Evolutionary conservation across 108 stramenopile species (phyloP), one percentile per base, ranked within the genome.

Genomic region (Conticribra guillardii): DNA sequence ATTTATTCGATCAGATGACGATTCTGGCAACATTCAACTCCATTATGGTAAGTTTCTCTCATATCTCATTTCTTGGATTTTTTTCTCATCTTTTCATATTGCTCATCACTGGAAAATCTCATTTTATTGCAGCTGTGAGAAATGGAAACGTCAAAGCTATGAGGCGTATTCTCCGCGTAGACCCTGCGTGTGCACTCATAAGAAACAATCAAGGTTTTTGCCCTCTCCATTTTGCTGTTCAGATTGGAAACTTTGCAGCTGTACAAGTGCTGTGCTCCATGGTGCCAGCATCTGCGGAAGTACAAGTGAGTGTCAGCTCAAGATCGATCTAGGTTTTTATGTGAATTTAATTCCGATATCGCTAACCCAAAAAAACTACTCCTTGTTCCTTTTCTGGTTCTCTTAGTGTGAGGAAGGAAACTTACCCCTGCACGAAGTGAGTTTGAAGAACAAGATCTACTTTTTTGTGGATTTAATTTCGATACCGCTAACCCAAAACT

Each of bases 381-480:
- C 11, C 37, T 5, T 41, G 37, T 11, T 41, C 37, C 11, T 41
- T 41, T 41, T n/a, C n/a, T n/a, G n/a, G n/a, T n/a, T 59, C 7
- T 55, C 54, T 34, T 37, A 69, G 57, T 69, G 68, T 23, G 68
- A 69, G 49, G 54, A 69, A 27, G 68, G 68, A 16, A 45, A 47
- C 60, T 16, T 69, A 2, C 68, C 68, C 27, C 57, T 69, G 11
- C 68, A 69, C 48, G 68, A 69, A 27, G n/a, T n/a, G n/a, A n/a
- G n/a, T n/a, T n/a, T n/a, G n/a, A n/a, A n/a, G n/a, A n/a, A 26
- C 4, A 4, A 55, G 26, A 19, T 8, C 3, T 26, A 29, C 11
- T 15, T 28, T 55, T 3, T 3, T 11, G 32, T 32, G 16, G 34
- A 62, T 47, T 5, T n/a, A 11, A 14, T 51, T 51, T 19, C 4